phyloP scores from a whole-genome alignment of 1,139 yeast species.

The Saccharomyces uvarum region DNA sequence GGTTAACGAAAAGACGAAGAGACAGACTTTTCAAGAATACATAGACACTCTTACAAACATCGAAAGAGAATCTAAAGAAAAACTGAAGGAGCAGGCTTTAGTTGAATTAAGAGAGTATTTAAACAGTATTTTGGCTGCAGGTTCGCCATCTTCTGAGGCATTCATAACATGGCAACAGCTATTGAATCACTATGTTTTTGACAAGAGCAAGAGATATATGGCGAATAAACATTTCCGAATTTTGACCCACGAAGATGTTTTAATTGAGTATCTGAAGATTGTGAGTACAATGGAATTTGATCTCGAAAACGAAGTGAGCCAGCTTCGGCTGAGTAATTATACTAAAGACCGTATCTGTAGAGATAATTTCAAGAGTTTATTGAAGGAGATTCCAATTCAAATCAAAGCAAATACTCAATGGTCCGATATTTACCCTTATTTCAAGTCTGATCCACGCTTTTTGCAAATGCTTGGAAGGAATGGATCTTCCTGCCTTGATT shows the following conservation, averaged over 20 bases:
- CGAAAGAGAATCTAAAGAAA: conserved; percentile 34
- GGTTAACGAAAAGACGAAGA: conserved; percentile 50
- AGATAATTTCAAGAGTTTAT: conserved; percentile 44
- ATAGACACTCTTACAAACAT: conserved; percentile 35
- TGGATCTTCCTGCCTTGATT: conserved; percentile 74
- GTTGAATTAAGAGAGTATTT: conserved; percentile 45
- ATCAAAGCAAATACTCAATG: conserved; percentile 54
- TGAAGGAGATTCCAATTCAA: conserved; percentile 33
- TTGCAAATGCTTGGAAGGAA: conserved; percentile 60
- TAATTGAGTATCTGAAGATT: conserved; percentile 43
- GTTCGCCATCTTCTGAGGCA: background rate
- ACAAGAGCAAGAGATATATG: conserved; percentile 48
- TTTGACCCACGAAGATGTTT: conserved; percentile 52
- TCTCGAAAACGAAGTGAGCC: conserved; percentile 29
- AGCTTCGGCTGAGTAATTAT: conserved; percentile 37
- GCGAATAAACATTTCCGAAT: conserved; percentile 51
- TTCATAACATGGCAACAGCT: conserved; percentile 23
- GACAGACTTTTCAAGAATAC: conserved; percentile 46
- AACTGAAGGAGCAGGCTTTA: conserved; percentile 43
- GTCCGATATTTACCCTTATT: conserved; percentile 44
- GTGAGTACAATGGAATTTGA: conserved; percentile 32
- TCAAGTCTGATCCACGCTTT: conserved; percentile 56
- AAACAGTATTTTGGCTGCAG: conserved; percentile 22
- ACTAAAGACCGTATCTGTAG: conserved; percentile 61
- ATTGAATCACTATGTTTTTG: conserved; percentile 34